Conservation (phyloP, 148 eudicot genomes). For the Heliosperma pusillum region DNA sequence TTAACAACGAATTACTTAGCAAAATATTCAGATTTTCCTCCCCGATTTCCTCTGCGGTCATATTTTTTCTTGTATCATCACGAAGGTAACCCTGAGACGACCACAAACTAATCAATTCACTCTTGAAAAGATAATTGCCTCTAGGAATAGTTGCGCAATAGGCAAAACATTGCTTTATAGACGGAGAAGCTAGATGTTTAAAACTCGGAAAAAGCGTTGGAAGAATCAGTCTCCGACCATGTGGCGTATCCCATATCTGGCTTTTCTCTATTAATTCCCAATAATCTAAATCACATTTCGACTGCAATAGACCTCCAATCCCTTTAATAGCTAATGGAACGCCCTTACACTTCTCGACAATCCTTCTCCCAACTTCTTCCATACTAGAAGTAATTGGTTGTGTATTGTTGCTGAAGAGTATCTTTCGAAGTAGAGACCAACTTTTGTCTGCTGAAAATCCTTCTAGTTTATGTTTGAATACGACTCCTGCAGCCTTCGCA, state of each 20-base stretch:
- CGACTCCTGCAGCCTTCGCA: background rate
- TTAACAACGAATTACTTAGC: too few relatives aligned
- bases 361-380: too few relatives aligned
- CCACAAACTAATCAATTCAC: slow-evolving; percentile 2
- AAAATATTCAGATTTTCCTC: background rate
- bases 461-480: background rate
- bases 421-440: background rate
- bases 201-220: slow-evolving; percentile 18
- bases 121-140: background rate
- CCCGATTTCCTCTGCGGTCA: slow-evolving; percentile 9
- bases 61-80: background rate
- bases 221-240: background rate
- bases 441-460: background rate
- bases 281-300: too few relatives aligned
- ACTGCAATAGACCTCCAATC: too few relatives aligned
- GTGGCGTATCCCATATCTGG: background rate
- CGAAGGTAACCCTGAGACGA: background rate
- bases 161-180: slow-evolving; percentile 24
- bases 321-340: too few relatives aligned
- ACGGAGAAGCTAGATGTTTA: slow-evolving; percentile 13
- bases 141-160: slow-evolving; percentile 17
- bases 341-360: too few relatives aligned
- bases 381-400: too few relatives aligned
- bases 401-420: background rate
- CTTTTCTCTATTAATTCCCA: background rate